phyloP scores from a whole-genome alignment of 768 basidiomycete genomes.

The Collybia sp. region DNA sequence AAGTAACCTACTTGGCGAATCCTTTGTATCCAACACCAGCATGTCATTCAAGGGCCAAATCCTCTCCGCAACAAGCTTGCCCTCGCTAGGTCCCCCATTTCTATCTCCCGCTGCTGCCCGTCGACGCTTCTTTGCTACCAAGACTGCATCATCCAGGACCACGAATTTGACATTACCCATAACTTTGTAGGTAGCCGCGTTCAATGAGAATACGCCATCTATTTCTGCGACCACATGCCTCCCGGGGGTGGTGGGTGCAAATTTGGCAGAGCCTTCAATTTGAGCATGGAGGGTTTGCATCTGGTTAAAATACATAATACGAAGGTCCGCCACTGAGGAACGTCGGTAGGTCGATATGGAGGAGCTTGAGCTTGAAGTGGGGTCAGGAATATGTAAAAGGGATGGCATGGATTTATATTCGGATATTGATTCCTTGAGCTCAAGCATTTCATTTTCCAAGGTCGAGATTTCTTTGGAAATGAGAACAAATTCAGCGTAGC shows the following conservation, averaged over 20 bases:
- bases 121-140: slow-evolving; percentile 78
- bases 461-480: slow-evolving; percentile 97
- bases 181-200: slow-evolving; percentile 93
- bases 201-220: slow-evolving; percentile 77
- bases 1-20: slow-evolving; percentile 69
- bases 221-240: slow-evolving; percentile 88
- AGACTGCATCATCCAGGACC: slow-evolving; percentile 84
- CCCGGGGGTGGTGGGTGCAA: slow-evolving; percentile 86
- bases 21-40: slow-evolving; percentile 93
- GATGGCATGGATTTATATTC: slow-evolving; percentile 98
- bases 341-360: slow-evolving; percentile 49
- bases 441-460: slow-evolving; percentile 96
- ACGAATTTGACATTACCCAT: slow-evolving; percentile 87
- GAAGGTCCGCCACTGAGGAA: slow-evolving; percentile 94
- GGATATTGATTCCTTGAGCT: slow-evolving; percentile 88
- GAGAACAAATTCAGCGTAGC: slow-evolving; percentile 94
- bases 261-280: slow-evolving; percentile 94
- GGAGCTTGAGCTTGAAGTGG: slow-evolving; percentile 51
- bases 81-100: slow-evolving; percentile 47
- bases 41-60: slow-evolving; percentile 95
- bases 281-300: slow-evolving; percentile 86
- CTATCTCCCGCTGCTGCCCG: slow-evolving; percentile 42
- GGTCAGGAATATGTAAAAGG: slow-evolving; percentile 84
- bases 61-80: slow-evolving; percentile 85
- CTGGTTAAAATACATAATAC: slow-evolving; percentile 91